Base-by-base conservation (phyloP, 495 filamentous ascomycete species). In the Aspergillus campestris region DNA sequence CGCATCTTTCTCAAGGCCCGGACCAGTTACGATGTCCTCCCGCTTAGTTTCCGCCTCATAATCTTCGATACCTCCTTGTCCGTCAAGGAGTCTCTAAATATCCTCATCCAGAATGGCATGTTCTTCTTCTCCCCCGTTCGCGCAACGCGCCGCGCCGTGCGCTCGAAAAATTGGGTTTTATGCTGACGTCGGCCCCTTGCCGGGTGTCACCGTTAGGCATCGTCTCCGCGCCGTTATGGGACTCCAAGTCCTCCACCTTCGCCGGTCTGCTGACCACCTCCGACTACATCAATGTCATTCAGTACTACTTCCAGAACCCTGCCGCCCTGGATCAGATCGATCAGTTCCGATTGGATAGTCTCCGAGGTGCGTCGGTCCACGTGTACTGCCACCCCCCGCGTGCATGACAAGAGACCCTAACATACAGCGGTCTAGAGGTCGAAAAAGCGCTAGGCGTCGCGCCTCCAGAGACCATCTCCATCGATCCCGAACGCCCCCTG, bases 221-320 rank as follows among this genome's bases (percentile, higher is more conserved):
- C 65, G 92, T 99, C 37, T 99, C 92, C 34, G 92, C 92, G 15
- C 92, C 92, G 24, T 75, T 99, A 51, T 99, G 92, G 92, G 92
- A 99, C 66, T 95, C 90, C 30, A 87, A 87, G 45, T 86, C 83
- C 5, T 95, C 89, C 24, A 88, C 83, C 15, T 99, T 97, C 60
- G 92, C 94, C 18, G 92, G 92, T 40, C 74, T 97, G 18, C 75
- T 99, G 57, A 97, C 92, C 14, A 94, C 87, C 38, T 92, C 88
- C 50, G 92, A 99, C 64, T 99, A 92, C 64, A 73, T 99, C 72
- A 99, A 99, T 61, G 84, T 99, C 44, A 94, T 99, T 42, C 94
- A 97, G 67, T 99, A 97, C 65, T 97, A 97, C 71, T 97, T 92
- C 81, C 91, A 97, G 68, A 94, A 91, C 55, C 94, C 94, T 11